Conservation (phyloP, 2,329 filamentous ascomycete genomes). For the Zalaria sp. region DNA sequence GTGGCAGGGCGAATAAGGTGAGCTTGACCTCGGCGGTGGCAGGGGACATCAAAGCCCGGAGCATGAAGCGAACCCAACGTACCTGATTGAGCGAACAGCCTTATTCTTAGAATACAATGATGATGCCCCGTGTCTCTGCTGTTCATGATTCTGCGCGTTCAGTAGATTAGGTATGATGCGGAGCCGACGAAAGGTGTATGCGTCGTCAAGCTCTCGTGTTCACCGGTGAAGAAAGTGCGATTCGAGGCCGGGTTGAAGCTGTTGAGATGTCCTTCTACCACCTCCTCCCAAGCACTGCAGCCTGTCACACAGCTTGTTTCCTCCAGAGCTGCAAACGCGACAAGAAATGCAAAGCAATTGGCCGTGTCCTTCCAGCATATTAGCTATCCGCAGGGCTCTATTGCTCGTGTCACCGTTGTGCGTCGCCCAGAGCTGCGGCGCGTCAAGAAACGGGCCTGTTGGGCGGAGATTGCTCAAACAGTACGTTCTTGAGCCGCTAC, state of each 20-base stretch:
- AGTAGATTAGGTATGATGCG: not conserved
- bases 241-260: not conserved
- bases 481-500: not conserved
- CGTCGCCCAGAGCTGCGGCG: not conserved
- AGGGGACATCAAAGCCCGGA: not conserved
- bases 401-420: not conserved
- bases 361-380: not conserved
- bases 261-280: not conserved
- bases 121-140: not conserved
- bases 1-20: not conserved
- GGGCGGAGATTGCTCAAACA: not conserved
- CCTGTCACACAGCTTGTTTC: not conserved
- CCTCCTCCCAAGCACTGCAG: too few relatives aligned
- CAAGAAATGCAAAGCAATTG: not conserved
- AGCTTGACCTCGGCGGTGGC: not conserved
- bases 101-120: not conserved
- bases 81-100: not conserved
- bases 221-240: not conserved
- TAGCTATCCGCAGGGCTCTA: not conserved
- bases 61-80: not conserved
- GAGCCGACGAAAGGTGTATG: not conserved
- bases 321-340: not conserved
- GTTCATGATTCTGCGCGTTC: not conserved
- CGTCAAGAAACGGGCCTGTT: not conserved
- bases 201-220: not conserved